Percentiles rank a stretch among this genome's conserved stretches.
Evolutionary conservation across 2,329 filamentous ascomycete species (phyloP).

Genomic region (Periconia digitata): DNA sequence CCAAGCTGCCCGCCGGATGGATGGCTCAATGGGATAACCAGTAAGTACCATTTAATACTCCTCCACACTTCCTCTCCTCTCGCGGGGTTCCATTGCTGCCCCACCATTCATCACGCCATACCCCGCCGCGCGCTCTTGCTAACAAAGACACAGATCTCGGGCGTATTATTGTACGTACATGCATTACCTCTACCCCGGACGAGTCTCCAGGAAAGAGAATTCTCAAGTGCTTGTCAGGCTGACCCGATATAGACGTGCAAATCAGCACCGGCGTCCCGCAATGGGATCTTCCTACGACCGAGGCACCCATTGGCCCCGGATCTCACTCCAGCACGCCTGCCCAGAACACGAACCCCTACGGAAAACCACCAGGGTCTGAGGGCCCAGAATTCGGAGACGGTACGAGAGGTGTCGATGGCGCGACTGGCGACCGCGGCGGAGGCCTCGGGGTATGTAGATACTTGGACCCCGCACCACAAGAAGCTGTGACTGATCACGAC

Average conservation of each 20-base stretch:
- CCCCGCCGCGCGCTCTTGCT: constrained; percentile 22
- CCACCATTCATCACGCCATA: constrained; percentile 15
- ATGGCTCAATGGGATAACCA: constrained; percentile 45
- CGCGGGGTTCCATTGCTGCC: no score
- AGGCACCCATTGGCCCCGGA: constrained; percentile 64
- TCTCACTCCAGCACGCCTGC: constrained; percentile 49
- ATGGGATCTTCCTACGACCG: constrained; percentile 71
- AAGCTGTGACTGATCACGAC: constrained; percentile 22
- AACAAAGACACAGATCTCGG: constrained; percentile 32
- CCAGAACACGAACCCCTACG: constrained; percentile 63
- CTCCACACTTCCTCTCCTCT: background rate
- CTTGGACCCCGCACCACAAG: constrained; percentile 3
- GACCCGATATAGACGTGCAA: constrained; percentile 56
- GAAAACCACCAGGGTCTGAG: constrained; percentile 47
- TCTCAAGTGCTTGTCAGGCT: background rate
- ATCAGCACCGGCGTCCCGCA: constrained; percentile 71
- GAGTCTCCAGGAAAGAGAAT: no score
- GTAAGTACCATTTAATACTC: constrained; percentile 23
- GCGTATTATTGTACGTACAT: constrained; percentile 43
- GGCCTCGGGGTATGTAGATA: constrained; percentile 67
- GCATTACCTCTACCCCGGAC: background rate
- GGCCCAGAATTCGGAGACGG: constrained; percentile 44
- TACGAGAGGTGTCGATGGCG: constrained; percentile 55
- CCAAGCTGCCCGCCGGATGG: constrained; percentile 43
- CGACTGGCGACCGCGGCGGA: constrained; percentile 56